A percentile compares a stretch with the other conserved stretches of the same genome.
These are phyloP conservation scores for Yamadazyma nakazawae DNA, from an alignment of 805 yeast species.

Conservation along the genomic window DNA sequence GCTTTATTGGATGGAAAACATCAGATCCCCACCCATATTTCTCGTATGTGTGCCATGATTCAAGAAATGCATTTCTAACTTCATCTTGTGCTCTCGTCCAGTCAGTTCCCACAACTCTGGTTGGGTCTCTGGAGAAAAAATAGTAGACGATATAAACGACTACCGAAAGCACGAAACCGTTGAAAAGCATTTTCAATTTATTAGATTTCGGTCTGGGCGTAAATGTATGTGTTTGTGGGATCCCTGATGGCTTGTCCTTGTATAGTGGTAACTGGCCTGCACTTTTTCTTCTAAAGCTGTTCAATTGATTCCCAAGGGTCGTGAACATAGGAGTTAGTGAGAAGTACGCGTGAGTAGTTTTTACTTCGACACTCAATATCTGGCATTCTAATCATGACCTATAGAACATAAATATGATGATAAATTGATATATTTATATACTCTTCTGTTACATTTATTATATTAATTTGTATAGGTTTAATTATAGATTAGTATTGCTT, in stretches of 20 bases:
- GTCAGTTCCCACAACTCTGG: conserved; percentile 4
- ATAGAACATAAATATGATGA: too few relatives aligned
- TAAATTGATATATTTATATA: too few relatives aligned
- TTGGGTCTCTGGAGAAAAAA: conserved; percentile 7
- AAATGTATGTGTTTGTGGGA: neutral
- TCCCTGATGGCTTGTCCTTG: conserved; percentile 30
- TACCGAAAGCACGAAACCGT: conserved; percentile 39
- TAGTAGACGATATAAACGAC: conserved; percentile 41
- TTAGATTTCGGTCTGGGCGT: conserved; percentile 8
- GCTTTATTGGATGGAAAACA: conserved; percentile 65
- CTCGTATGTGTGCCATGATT: conserved; percentile 76
- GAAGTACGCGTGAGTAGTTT: neutral
- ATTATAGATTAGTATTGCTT: too few relatives aligned
- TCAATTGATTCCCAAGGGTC: conserved; percentile 3
- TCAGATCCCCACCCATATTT: conserved; percentile 83
- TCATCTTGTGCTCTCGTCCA: conserved; percentile 53
- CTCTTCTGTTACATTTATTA: too few relatives aligned
- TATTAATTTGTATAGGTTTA: too few relatives aligned
- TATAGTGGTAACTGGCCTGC: conserved; percentile 27
- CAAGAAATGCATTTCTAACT: conserved; percentile 66
- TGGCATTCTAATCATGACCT: too few relatives aligned
- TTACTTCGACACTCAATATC: too few relatives aligned
- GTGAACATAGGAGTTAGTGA: conserved; percentile 3
- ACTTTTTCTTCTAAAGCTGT: conserved; percentile 1
- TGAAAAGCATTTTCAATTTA: conserved; percentile 36